Conservation (phyloP, 371 early-diverging fungal species). For the Mucor velutinosus region DNA sequence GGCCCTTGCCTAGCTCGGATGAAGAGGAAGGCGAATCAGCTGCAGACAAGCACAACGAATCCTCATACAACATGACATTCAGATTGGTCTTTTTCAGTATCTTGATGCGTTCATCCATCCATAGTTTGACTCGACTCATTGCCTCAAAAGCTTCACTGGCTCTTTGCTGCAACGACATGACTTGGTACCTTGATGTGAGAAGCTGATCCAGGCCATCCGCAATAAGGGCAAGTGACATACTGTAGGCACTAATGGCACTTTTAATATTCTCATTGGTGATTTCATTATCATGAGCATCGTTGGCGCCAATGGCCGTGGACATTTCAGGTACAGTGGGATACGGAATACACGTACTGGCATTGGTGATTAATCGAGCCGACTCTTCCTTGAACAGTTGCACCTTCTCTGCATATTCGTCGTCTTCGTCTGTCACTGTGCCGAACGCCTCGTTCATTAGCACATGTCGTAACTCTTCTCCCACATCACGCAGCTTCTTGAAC, state of each 20-base stretch:
- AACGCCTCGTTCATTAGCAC: constrained; percentile 20
- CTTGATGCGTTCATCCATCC: constrained; percentile 46
- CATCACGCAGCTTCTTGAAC: constrained; percentile 32
- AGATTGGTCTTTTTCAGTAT: constrained; percentile 23
- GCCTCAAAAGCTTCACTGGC: constrained; percentile 40
- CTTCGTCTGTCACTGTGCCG: constrained; percentile 5
- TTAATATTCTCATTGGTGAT: constrained; percentile 42
- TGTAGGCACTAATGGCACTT: constrained; percentile 36
- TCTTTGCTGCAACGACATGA: constrained; percentile 40
- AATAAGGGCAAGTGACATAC: constrained; percentile 44
- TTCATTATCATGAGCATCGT: constrained; percentile 32
- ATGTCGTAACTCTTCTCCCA: constrained; percentile 40
- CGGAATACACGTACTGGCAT: constrained; percentile 34
- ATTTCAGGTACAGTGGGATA: constrained; percentile 43
- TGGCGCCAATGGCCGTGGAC: constrained; percentile 41
- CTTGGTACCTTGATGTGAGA: constrained; percentile 36
- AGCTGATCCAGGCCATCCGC: constrained; percentile 49
- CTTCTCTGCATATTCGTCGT: constrained; percentile 27
- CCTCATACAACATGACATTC: constrained; percentile 15
- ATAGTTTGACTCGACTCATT: constrained; percentile 33
- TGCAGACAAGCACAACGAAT: background rate
- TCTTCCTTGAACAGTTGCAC: constrained; percentile 40
- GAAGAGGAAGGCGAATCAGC: background rate
- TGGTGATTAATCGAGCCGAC: constrained; percentile 41
- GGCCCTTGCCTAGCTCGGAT: background rate